Evolutionary conservation across 345 rosid species (phyloP).

Genomic region (Isatis tinctoria): DNA sequence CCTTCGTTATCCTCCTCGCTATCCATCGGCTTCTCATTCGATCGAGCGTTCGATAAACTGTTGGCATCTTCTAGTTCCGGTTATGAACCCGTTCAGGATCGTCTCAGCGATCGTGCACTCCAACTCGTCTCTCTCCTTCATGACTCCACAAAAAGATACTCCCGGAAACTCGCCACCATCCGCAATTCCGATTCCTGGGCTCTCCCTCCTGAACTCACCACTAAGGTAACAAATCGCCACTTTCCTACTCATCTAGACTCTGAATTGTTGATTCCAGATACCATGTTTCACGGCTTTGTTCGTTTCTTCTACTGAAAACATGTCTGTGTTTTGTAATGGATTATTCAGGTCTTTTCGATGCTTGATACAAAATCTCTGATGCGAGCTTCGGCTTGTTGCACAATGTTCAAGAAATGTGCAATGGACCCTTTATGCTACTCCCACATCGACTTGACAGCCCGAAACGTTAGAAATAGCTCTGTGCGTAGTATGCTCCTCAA

Average conservation of each 20-base stretch:
- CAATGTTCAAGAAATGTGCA: constrained; percentile 65
- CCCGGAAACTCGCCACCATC: background rate
- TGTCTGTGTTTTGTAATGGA: background rate
- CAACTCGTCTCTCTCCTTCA: background rate
- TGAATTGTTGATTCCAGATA: no score
- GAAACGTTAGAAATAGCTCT: no score
- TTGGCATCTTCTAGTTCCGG: no score
- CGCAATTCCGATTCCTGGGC: background rate
- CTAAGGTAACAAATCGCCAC: background rate
- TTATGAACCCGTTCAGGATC: no score
- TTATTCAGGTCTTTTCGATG: constrained; percentile 60
- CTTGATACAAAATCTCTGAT: constrained; percentile 68
- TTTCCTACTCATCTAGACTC: background rate
- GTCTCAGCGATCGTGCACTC: background rate
- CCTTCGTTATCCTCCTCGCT: no score
- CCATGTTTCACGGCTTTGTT: no score
- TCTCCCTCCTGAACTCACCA: background rate
- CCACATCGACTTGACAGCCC: constrained; percentile 57
- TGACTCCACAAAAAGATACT: background rate
- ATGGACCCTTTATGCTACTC: constrained; percentile 68
- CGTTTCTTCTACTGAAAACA: background rate
- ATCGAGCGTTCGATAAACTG: no score
- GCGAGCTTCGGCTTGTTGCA: constrained; percentile 65
- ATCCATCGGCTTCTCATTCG: no score
- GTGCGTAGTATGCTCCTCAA: no score